These are phyloP conservation scores for Corylus avellana DNA, from an alignment of 306 rosid species.

Conservation along the genomic window DNA sequence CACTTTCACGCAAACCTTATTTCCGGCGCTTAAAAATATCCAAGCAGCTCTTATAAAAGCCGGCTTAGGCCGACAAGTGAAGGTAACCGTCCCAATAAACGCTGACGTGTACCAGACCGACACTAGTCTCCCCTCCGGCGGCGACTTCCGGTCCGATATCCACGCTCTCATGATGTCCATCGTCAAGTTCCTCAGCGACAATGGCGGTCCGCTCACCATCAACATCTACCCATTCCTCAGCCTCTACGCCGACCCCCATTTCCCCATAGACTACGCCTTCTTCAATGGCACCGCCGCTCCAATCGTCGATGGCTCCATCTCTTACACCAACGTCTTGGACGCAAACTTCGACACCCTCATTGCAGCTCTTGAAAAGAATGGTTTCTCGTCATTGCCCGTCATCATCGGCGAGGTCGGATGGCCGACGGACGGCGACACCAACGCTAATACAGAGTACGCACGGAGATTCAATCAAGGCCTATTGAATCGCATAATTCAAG, in stretches of 20 bases:
- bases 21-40: conserved; percentile 85
- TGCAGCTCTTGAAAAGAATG: conserved; percentile 79
- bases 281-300: conserved; percentile 76
- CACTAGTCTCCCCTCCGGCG: conserved; percentile 76
- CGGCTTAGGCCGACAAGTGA: conserved; percentile 85
- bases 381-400: conserved; percentile 69
- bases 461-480: conserved; percentile 87
- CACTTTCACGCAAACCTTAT: conserved; percentile 50
- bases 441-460: conserved; percentile 58
- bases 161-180: conserved; percentile 59
- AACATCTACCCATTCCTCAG: conserved; percentile 98
- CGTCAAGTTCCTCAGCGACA: conserved; percentile 69
- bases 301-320: conserved; percentile 72
- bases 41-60: conserved; percentile 94
- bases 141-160: conserved; percentile 76
- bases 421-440: conserved; percentile 85
- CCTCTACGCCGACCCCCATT: conserved; percentile 84
- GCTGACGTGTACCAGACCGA: conserved; percentile 89
- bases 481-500: conserved; percentile 40
- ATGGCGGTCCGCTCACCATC: conserved; percentile 60
- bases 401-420: conserved; percentile 92
- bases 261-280: conserved; percentile 89
- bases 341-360: conserved; percentile 92
- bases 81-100: conserved; percentile 78
- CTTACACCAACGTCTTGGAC: conserved; percentile 84